phyloP scores from a whole-genome alignment of 345 rosid species.

The Passiflora organensis region DNA sequence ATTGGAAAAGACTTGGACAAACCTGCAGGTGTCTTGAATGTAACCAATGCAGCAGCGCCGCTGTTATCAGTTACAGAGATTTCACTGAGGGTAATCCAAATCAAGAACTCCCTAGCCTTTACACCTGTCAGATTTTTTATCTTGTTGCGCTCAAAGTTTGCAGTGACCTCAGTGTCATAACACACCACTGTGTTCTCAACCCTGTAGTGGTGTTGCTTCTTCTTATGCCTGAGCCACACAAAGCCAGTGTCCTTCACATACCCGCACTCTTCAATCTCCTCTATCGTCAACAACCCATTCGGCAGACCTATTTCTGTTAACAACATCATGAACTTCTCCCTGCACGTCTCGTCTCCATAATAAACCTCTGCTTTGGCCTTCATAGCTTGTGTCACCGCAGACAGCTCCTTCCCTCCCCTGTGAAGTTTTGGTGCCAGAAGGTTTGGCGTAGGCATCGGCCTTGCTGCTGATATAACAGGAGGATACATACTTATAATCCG shows the following conservation, averaged over 20 bases:
- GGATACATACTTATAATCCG: conserved; percentile 1
- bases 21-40: conserved; percentile 25
- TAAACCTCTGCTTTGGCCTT: conserved; percentile 21
- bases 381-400: conserved; percentile 6
- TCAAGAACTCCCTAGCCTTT: conserved; percentile 25
- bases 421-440: conserved; percentile 1
- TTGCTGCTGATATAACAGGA: conserved; percentile 1
- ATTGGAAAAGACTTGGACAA: conserved; percentile 22
- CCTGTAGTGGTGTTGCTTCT: conserved; percentile 12
- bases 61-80: conserved; percentile 5
- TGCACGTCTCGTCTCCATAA: conserved; percentile 22
- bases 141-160: conserved; percentile 21
- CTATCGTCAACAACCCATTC: conserved; percentile 12
- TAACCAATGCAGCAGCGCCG: conserved; percentile 8
- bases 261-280: conserved; percentile 25
- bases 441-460: conserved; percentile 1
- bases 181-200: conserved; percentile 12
- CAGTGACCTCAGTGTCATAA: conserved; percentile 18
- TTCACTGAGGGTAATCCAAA: conserved; percentile 25
- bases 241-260: conserved; percentile 23
- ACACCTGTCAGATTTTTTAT: conserved; percentile 31
- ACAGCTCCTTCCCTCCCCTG: background rate
- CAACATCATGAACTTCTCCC: conserved; percentile 17
- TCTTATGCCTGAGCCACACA: conserved; percentile 24
- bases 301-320: conserved; percentile 16